phyloP scores from a whole-genome alignment of 1,139 yeast genomes.

The Geotrichum restrictum region DNA sequence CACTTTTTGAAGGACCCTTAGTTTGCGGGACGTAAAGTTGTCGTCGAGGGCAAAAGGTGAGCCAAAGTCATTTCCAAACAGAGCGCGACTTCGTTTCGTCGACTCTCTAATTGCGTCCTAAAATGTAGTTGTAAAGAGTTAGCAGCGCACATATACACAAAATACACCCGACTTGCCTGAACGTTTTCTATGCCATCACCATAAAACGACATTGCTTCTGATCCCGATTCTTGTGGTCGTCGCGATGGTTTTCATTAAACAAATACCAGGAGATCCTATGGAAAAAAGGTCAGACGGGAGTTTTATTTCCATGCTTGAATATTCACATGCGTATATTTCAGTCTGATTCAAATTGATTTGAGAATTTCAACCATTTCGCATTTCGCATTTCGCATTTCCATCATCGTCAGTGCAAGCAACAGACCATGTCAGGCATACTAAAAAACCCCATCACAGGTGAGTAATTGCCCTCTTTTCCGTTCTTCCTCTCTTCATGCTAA shows the following conservation, averaged over 20 bases:
- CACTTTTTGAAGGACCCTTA: slow-evolving; percentile 23
- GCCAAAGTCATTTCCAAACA: slow-evolving; percentile 14
- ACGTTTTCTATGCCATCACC: slow-evolving; percentile 9
- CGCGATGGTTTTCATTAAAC: too few species aligned
- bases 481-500: not conserved
- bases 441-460: slow-evolving; percentile 23
- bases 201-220: slow-evolving; percentile 14
- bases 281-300: too few species aligned
- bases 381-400: too few species aligned
- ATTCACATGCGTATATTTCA: too few species aligned
- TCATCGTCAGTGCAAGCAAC: not conserved
- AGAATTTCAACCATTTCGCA: too few species aligned
- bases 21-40: slow-evolving; percentile 11
- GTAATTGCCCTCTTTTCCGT: not conserved
- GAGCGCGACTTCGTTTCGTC: slow-evolving; percentile 11
- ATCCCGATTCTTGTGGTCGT: not conserved
- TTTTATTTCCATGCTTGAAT: too few species aligned
- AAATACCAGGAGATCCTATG: too few species aligned
- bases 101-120: slow-evolving; percentile 17
- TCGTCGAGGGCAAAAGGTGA: not conserved
- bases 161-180: slow-evolving; percentile 2
- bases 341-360: too few species aligned
- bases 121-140: too few species aligned
- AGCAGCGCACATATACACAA: not conserved
- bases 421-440: slow-evolving; percentile 20